A percentile compares a stretch with the other conserved stretches of the same genome.
These are phyloP conservation scores for Plantago ovata DNA, from an alignment of 257 asterid genomes.

Conservation along the genomic window DNA sequence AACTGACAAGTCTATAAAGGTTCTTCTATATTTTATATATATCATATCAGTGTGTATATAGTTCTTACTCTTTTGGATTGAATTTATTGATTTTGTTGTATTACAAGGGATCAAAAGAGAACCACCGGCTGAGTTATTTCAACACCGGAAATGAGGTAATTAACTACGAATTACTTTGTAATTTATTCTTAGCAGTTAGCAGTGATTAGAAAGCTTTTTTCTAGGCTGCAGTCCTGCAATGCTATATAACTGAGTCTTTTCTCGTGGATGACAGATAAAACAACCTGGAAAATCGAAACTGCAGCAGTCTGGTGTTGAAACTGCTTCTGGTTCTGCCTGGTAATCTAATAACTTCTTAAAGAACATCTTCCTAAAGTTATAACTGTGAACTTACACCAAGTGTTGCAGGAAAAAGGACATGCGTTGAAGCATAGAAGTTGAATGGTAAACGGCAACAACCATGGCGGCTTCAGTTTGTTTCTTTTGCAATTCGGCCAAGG, in stretches of 20 bases:
- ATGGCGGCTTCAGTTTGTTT: slow-evolving; percentile 7
- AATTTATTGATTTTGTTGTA: slow-evolving; percentile 33
- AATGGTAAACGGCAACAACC: not conserved
- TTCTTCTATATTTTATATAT: slow-evolving; percentile 25
- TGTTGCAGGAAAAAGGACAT: slow-evolving; percentile 32
- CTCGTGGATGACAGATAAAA: slow-evolving; percentile 23
- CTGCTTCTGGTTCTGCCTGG: not conserved
- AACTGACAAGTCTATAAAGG: slow-evolving; percentile 42
- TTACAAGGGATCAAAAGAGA: slow-evolving; percentile 89
- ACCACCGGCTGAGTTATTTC: slow-evolving; percentile 60
- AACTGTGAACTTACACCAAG: not conserved
- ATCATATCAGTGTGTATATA: not conserved
- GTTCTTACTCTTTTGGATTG: slow-evolving; percentile 29
- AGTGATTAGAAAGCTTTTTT: slow-evolving; percentile 6
- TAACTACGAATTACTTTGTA: not conserved
- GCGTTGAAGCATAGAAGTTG: slow-evolving; percentile 6
- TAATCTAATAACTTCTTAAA: slow-evolving; percentile 20
- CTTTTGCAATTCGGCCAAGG: slow-evolving; percentile 22
- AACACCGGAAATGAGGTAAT: slow-evolving; percentile 62
- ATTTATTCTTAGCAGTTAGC: not conserved
- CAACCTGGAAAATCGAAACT: slow-evolving; percentile 29
- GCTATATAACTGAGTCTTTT: slow-evolving; percentile 5
- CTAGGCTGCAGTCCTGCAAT: not conserved
- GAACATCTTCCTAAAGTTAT: not conserved
- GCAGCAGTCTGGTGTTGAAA: slow-evolving; percentile 19